Evolutionary conservation across 306 rosid genomes (phyloP).

Genomic region (Begonia loranthoides): DNA sequence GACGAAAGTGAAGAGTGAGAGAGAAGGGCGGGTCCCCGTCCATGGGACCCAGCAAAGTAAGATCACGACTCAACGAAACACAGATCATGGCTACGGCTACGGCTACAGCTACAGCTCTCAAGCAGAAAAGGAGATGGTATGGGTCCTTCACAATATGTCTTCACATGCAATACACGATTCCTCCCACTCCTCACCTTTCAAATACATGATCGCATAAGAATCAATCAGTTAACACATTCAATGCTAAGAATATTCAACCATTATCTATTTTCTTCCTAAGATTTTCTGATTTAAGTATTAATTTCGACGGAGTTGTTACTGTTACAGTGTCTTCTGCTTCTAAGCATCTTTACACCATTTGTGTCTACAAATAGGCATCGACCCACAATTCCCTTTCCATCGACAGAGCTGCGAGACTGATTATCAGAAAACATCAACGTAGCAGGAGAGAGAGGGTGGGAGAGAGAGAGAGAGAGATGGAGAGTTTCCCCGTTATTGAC

Average conservation of each 20-base stretch:
- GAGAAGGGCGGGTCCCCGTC: not conserved
- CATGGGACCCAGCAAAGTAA: not conserved
- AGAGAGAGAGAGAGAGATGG: conserved; percentile 14
- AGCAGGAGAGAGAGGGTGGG: no score
- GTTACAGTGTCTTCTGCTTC: no score
- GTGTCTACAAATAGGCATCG: conserved; percentile 4
- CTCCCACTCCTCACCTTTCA: not conserved
- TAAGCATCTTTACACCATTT: no score
- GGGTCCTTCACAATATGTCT: conserved; percentile 1
- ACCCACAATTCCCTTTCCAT: not conserved
- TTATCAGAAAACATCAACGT: no score
- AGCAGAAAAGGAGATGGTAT: not conserved
- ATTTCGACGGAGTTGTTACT: not conserved
- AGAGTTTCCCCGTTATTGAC: conserved; percentile 63
- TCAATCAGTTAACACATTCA: not conserved
- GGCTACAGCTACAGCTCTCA: no score
- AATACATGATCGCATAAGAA: not conserved
- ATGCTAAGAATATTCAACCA: no score
- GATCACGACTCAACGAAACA: not conserved
- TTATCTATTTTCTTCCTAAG: not conserved
- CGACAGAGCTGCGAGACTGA: no score
- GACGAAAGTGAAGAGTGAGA: not conserved
- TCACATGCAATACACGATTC: conserved; percentile 1
- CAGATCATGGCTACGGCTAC: not conserved
- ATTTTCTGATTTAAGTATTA: not conserved